A percentile compares a stretch with the other conserved stretches of the same genome.
phyloP scores from a whole-genome alignment of 208 protist genomes.

The Leishmania major region DNA sequence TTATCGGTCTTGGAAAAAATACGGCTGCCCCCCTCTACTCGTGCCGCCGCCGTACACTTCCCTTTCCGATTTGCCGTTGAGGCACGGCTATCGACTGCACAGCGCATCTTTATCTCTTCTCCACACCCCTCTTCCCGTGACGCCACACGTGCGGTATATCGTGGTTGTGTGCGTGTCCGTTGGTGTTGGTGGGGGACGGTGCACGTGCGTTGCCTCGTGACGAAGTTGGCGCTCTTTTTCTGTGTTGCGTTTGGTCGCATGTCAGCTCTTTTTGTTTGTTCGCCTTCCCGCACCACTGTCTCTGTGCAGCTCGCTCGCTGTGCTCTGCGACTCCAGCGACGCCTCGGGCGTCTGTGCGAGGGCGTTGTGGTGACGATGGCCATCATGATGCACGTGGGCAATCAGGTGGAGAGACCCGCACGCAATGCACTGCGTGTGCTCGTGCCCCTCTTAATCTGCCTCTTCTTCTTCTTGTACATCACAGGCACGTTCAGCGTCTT shows the following conservation, averaged over 20 bases:
- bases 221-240: not conserved
- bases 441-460: conserved; percentile 25
- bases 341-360: not conserved
- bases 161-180: not conserved
- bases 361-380: conserved; percentile 15
- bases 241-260: not conserved
- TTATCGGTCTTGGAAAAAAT: not conserved
- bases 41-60: not conserved
- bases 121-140: not conserved
- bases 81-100: not conserved
- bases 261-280: too few species aligned
- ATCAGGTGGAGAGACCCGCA: conserved; percentile 8
- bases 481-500: conserved; percentile 44
- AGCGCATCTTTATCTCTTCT: not conserved
- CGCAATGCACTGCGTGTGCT: conserved; percentile 18
- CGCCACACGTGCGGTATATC: not conserved
- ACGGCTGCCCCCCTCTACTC: not conserved
- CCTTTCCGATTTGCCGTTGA: not conserved
- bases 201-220: not conserved
- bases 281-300: not conserved
- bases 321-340: not conserved
- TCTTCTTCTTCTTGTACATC: conserved; percentile 42
- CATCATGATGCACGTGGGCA: conserved; percentile 27
- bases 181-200: not conserved
- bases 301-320: not conserved